These are phyloP conservation scores for Solanum piurae DNA, from an alignment of 257 asterid species.

Conservation along the genomic window DNA sequence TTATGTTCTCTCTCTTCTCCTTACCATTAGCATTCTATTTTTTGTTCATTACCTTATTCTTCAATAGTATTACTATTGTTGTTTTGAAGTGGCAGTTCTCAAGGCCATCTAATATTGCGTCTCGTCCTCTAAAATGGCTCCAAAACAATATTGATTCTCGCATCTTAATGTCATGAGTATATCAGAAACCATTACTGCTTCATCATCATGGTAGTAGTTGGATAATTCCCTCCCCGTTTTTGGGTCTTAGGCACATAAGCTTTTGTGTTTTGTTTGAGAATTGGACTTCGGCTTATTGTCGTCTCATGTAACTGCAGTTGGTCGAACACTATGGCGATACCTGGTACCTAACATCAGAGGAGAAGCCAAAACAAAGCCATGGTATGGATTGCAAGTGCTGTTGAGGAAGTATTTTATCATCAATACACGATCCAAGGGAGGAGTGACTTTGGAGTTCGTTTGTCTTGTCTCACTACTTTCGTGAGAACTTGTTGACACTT, in stretches of 20 bases:
- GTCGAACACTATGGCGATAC: conserved; percentile 50
- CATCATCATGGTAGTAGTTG: background rate
- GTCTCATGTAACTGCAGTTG: conserved; percentile 36
- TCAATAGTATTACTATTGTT: no score
- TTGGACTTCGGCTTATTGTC: background rate
- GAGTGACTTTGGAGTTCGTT: conserved; percentile 57
- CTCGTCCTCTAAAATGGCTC: background rate
- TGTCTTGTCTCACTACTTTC: conserved; percentile 79
- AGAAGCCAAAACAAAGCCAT: conserved; percentile 76
- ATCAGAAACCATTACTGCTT: background rate
- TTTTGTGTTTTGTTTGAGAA: background rate
- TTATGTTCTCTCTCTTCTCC: no score
- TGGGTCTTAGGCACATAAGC: background rate
- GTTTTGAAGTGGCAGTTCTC: background rate
- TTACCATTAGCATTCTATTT: no score
- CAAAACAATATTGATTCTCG: background rate
- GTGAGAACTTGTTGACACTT: conserved; percentile 20
- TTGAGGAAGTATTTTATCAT: conserved; percentile 77
- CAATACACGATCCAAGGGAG: conserved; percentile 79
- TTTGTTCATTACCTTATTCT: no score
- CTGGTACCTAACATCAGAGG: conserved; percentile 72
- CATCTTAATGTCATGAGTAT: background rate
- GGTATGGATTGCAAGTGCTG: conserved; percentile 81
- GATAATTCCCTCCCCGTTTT: background rate
- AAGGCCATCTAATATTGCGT: background rate